phyloP scores from a whole-genome alignment of 768 basidiomycete species.

The Lactarius quietus region DNA sequence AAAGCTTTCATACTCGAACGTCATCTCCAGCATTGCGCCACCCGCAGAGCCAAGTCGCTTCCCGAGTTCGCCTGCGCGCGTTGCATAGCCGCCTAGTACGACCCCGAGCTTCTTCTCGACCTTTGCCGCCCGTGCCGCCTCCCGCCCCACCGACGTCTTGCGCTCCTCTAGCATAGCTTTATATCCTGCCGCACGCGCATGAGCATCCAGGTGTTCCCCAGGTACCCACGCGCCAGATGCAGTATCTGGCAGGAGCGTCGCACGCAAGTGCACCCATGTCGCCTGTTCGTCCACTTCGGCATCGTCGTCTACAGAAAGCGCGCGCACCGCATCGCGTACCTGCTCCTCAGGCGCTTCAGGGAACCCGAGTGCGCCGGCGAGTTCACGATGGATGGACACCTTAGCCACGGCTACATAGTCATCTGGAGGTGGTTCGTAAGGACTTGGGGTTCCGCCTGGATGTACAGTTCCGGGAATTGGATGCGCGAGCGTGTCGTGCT shows the following conservation, averaged over 20 bases:
- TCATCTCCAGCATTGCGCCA: constrained; percentile 60
- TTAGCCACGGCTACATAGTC: constrained; percentile 68
- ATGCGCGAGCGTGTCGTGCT: constrained; percentile 83
- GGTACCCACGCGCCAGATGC: constrained; percentile 63
- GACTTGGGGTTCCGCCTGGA: constrained; percentile 66
- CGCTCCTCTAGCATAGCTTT: constrained; percentile 53
- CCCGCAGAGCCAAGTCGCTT: constrained; percentile 65
- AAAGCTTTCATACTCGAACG: constrained; percentile 80
- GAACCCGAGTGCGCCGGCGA: constrained; percentile 78
- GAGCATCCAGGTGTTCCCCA: constrained; percentile 49
- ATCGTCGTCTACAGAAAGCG: constrained; percentile 46
- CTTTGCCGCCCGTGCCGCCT: constrained; percentile 79
- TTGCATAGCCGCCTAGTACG: constrained; percentile 87
- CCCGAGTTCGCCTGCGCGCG: constrained; percentile 61
- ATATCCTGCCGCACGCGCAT: constrained; percentile 64
- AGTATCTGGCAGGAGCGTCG: constrained; percentile 61
- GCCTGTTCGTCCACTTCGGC: constrained; percentile 56
- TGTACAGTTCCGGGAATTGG: constrained; percentile 85
- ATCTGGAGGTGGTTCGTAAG: constrained; percentile 74
- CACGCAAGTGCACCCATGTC: constrained; percentile 72
- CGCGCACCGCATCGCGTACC: constrained; percentile 69
- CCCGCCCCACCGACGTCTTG: constrained; percentile 70
- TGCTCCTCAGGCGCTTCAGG: constrained; percentile 78
- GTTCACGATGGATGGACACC: constrained; percentile 68
- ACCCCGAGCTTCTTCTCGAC: constrained; percentile 87